Conservation (phyloP, 441 rosid genomes). For the Pelargonium exstipulatum region DNA sequence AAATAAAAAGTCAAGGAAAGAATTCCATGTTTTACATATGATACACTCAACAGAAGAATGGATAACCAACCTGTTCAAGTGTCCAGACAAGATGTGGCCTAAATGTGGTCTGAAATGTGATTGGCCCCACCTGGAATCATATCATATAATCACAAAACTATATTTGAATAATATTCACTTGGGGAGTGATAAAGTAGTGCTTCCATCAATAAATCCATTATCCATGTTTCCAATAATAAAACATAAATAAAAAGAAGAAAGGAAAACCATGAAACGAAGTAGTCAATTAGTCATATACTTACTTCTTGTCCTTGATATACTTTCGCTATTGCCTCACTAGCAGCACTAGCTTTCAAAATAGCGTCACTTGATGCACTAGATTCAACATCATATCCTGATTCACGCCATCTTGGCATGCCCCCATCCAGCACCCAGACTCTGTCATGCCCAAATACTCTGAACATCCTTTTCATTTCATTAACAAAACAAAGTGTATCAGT, state of each 20-base stretch:
- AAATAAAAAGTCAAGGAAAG: too few species aligned
- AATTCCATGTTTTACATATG: too few species aligned
- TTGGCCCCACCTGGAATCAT: conserved; percentile 57
- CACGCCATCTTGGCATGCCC: conserved; percentile 95
- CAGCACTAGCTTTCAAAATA: conserved; percentile 87
- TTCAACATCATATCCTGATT: conserved; percentile 86
- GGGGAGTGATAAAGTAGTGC: too few species aligned
- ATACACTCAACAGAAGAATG: too few species aligned
- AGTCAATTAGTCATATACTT: conserved; percentile 23
- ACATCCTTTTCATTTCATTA: conserved; percentile 64
- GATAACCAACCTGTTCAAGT: conserved; percentile 65
- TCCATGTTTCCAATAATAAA: not conserved
- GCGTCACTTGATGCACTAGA: conserved; percentile 93
- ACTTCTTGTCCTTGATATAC: conserved; percentile 78
- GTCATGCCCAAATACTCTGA: conserved; percentile 86
- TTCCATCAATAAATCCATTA: not conserved
- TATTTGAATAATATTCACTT: too few species aligned
- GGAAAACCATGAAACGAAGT: not conserved
- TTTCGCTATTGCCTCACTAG: conserved; percentile 88
- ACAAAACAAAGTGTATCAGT: conserved; percentile 13
- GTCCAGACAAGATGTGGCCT: conserved; percentile 90
- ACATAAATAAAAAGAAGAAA: not conserved
- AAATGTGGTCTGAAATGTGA: conserved; percentile 70
- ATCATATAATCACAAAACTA: too few species aligned
- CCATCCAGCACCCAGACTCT: conserved; percentile 96